A percentile compares a stretch with the other conserved stretches of the same genome.
Evolutionary conservation across 768 basidiomycete genomes (phyloP).

Genomic region (Astraeus odoratus): DNA sequence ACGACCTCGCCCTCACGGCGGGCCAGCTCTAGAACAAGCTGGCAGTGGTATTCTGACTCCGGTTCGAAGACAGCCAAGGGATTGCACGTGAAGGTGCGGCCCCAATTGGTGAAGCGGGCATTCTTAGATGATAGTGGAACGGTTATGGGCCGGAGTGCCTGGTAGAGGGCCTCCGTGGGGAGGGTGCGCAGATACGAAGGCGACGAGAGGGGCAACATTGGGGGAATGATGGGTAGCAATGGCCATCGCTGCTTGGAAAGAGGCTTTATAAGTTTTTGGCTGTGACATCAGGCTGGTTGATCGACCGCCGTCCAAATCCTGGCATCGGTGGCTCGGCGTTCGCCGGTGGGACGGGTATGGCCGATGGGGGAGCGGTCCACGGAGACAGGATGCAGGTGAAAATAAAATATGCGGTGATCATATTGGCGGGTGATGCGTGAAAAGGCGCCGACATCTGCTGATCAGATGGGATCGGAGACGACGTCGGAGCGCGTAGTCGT

Average conservation of each 20-base stretch:
- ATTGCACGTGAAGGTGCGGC: constrained; percentile 61
- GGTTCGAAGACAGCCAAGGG: constrained; percentile 77
- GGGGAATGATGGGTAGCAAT: constrained; percentile 30
- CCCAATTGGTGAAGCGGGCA: constrained; percentile 79
- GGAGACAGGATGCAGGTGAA: constrained; percentile 3
- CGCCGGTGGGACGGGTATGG: constrained; percentile 11
- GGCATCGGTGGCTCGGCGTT: constrained; percentile 7
- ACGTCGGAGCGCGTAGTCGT: too few relatives aligned
- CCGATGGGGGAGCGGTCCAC: constrained; percentile 7
- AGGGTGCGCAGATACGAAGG: constrained; percentile 31
- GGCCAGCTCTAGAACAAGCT: constrained; percentile 74
- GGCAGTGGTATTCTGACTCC: constrained; percentile 57
- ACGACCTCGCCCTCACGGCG: constrained; percentile 62
- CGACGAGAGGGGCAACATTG: constrained; percentile 30
- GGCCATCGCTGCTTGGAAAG: constrained; percentile 14
- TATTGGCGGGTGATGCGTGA: not conserved
- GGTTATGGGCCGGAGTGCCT: constrained; percentile 49
- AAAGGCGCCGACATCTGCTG: not conserved
- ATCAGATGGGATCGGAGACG: too few relatives aligned
- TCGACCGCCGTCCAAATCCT: constrained; percentile 17
- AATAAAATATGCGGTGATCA: not conserved
- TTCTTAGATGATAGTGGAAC: constrained; percentile 33
- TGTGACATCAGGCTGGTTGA: constrained; percentile 18
- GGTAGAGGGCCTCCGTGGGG: constrained; percentile 42
- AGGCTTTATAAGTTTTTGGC: constrained; percentile 25